Evolutionary conservation across 768 basidiomycete genomes (phyloP).

Genomic region (Tulasnella sp.): DNA sequence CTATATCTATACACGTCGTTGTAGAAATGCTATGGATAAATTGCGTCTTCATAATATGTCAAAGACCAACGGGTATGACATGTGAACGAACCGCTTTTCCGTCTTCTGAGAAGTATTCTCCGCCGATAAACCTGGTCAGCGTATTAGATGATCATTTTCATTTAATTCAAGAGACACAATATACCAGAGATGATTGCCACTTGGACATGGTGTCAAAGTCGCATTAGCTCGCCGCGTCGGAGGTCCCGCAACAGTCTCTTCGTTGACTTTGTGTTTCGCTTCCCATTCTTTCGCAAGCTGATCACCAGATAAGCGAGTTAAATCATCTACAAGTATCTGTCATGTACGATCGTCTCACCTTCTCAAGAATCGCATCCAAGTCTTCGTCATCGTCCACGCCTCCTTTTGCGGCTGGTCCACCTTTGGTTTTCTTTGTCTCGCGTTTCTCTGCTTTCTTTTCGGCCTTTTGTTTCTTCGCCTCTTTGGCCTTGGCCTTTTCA

Average conservation of each 20-base stretch:
- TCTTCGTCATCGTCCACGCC: constrained; percentile 50
- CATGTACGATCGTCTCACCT: constrained; percentile 34
- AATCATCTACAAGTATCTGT: background rate
- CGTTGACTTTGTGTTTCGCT: constrained; percentile 60
- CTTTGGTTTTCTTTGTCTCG: constrained; percentile 30
- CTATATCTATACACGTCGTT: constrained; percentile 80
- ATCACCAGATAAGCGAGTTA: constrained; percentile 29
- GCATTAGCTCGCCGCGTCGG: constrained; percentile 77
- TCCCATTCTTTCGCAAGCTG: constrained; percentile 64
- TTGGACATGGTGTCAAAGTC: constrained; percentile 67
- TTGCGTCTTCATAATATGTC: background rate
- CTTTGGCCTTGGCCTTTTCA: constrained; percentile 37
- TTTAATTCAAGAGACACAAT: constrained; percentile 14
- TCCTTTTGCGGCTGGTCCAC: constrained; percentile 24
- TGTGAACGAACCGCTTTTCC: constrained; percentile 58
- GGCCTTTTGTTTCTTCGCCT: constrained; percentile 48
- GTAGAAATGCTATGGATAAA: constrained; percentile 55
- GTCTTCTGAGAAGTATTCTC: constrained; percentile 82
- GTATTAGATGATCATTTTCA: background rate
- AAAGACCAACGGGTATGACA: background rate
- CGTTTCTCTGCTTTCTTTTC: constrained; percentile 39
- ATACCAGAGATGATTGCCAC: constrained; percentile 63
- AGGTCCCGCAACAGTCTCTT: constrained; percentile 73
- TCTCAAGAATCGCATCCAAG: constrained; percentile 73
- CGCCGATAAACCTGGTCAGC: constrained; percentile 44